Conservation (phyloP, 1,139 yeast species). For the Eremothecium sinecaudum region DNA sequence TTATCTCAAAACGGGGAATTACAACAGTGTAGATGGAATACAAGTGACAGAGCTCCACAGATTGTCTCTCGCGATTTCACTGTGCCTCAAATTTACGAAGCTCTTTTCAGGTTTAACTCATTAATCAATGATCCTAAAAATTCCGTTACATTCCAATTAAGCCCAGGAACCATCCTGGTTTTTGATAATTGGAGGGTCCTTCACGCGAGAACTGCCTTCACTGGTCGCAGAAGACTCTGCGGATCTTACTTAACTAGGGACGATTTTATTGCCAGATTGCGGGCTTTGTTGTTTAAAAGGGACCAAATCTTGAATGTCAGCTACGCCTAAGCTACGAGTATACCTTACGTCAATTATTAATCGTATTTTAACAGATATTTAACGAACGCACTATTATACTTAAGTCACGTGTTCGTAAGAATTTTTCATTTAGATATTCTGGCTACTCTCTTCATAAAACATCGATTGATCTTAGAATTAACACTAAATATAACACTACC, state of each 20-base stretch:
- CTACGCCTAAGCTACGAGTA: constrained; percentile 1
- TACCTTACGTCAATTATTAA: too few relatives aligned
- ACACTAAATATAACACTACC: too few relatives aligned
- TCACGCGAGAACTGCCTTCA: constrained; percentile 62
- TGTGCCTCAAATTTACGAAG: constrained; percentile 37
- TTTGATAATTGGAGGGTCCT: constrained; percentile 74
- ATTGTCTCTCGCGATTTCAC: constrained; percentile 6
- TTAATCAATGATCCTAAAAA: constrained; percentile 45
- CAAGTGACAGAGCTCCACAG: constrained; percentile 60
- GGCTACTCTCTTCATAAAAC: too few relatives aligned
- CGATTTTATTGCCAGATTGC: constrained; percentile 52
- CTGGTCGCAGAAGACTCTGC: constrained; percentile 65
- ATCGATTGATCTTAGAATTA: too few relatives aligned
- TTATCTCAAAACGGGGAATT: constrained; percentile 46
- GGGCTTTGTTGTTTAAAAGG: constrained; percentile 45
- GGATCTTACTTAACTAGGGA: constrained; percentile 69
- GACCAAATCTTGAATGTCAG: constrained; percentile 33
- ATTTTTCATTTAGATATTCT: too few relatives aligned
- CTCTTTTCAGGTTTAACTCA: constrained; percentile 48
- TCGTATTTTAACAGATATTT: too few relatives aligned
- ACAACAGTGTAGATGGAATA: constrained; percentile 67
- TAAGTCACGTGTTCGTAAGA: too few relatives aligned
- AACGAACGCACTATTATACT: too few relatives aligned
- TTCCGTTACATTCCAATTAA: constrained; percentile 48
- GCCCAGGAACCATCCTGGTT: constrained; percentile 60